A percentile compares a stretch with the other conserved stretches of the same genome.
These are phyloP conservation scores for Mallotus japonicus DNA, from an alignment of 441 rosid genomes.

Conservation along the genomic window DNA sequence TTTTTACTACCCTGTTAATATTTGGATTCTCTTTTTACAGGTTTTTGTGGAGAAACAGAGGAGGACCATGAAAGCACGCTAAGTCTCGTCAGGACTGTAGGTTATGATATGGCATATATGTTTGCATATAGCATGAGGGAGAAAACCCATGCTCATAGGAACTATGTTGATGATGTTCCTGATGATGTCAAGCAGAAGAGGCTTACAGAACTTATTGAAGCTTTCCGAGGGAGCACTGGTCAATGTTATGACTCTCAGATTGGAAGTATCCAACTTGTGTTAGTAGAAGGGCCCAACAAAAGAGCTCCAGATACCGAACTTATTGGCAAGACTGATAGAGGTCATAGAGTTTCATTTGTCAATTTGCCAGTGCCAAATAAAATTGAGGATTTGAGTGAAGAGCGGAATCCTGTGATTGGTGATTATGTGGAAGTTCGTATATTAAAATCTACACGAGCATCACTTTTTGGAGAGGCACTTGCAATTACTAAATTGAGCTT, in stretches of 20 bases:
- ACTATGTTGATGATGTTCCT: constrained; percentile 70
- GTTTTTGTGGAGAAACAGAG: constrained; percentile 94
- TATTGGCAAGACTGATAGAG: constrained; percentile 83
- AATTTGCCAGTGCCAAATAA: constrained; percentile 44
- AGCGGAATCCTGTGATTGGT: constrained; percentile 58
- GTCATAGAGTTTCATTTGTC: constrained; percentile 67
- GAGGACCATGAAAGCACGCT: constrained; percentile 79
- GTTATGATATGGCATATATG: constrained; percentile 93
- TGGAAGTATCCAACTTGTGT: constrained; percentile 63
- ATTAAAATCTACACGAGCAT: constrained; percentile 60
- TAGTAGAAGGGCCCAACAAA: constrained; percentile 91
- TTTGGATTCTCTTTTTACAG: constrained; percentile 31
- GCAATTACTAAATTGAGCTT: constrained; percentile 66
- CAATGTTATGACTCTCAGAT: constrained; percentile 68
- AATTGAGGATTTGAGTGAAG: constrained; percentile 21
- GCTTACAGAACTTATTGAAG: constrained; percentile 70
- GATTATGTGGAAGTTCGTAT: constrained; percentile 79
- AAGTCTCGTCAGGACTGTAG: constrained; percentile 61
- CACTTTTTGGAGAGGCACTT: constrained; percentile 71
- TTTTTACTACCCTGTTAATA: constrained; percentile 11
- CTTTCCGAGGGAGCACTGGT: constrained; percentile 78
- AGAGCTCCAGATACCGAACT: constrained; percentile 84
- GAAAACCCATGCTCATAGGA: constrained; percentile 85
- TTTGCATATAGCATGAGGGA: constrained; percentile 98
- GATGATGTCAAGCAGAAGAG: constrained; percentile 87